Evolutionary conservation across 78 protist species (phyloP).

Genomic region (Bodo saltans): DNA sequence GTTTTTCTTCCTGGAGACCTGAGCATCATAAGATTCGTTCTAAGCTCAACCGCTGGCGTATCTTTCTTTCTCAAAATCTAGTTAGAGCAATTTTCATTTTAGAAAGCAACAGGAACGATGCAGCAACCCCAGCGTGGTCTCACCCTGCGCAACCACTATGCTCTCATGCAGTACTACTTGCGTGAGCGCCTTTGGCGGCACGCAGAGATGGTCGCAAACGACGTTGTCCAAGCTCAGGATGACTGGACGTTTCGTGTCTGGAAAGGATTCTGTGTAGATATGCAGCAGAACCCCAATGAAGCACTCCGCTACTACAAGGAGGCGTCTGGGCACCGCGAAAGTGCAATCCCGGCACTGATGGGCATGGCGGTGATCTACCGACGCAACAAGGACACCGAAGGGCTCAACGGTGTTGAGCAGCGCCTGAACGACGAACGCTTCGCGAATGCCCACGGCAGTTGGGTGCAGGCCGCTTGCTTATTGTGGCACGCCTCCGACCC

Average conservation of each 20-base stretch:
- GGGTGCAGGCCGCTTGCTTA: background rate
- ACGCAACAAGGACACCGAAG: constrained; percentile 7
- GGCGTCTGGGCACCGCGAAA: background rate
- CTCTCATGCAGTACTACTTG: background rate
- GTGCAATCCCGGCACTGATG: background rate
- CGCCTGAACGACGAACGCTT: background rate
- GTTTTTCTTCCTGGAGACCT: no score
- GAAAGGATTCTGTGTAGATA: background rate
- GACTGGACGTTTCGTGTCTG: background rate
- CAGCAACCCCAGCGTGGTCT: no score
- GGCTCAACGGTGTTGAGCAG: background rate
- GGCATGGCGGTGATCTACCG: background rate
- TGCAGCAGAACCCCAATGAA: background rate
- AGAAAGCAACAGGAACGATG: no score
- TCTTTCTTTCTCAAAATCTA: no score
- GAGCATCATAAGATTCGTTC: no score
- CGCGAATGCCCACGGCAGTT: background rate
- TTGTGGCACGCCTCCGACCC: background rate
- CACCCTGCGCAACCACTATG: background rate
- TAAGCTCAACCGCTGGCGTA: no score
- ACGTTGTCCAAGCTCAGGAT: background rate
- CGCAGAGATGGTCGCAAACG: background rate
- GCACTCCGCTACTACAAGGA: constrained; percentile 4
- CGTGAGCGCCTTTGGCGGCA: background rate
- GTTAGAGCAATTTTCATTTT: no score